phyloP scores from a whole-genome alignment of 768 basidiomycete species.

The Hypholoma sublateritium region DNA sequence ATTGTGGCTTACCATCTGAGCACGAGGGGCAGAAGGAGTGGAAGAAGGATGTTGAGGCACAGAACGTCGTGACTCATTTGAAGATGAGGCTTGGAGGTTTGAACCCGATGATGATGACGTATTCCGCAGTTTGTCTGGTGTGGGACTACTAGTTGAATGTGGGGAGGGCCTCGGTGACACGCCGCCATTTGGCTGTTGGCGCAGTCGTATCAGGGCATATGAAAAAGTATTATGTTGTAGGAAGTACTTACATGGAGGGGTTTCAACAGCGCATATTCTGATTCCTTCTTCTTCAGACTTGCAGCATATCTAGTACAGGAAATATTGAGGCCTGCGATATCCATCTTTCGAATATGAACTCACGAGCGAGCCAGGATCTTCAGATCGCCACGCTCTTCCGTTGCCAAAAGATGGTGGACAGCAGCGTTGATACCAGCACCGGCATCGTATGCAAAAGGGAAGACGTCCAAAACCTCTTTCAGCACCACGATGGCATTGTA shows the following conservation, averaged over 20 bases:
- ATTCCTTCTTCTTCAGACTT: slow-evolving; percentile 71
- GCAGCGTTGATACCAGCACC: slow-evolving; percentile 57
- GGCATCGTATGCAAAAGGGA: slow-evolving; percentile 66
- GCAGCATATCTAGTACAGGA: slow-evolving; percentile 58
- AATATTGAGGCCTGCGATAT: neutral
- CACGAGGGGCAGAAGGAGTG: slow-evolving; percentile 58
- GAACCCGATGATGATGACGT: slow-evolving; percentile 38
- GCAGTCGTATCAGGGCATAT: neutral
- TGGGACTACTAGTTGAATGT: slow-evolving; percentile 23
- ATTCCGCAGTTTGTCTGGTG: slow-evolving; percentile 36
- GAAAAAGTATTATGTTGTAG: neutral
- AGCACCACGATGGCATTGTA: slow-evolving; percentile 95
- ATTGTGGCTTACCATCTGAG: slow-evolving; percentile 39
- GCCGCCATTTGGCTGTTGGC: slow-evolving; percentile 26
- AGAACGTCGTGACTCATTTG: slow-evolving; percentile 38
- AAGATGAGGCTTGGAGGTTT: slow-evolving; percentile 27
- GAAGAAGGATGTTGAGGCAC: slow-evolving; percentile 31
- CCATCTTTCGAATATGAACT: slow-evolving; percentile 25
- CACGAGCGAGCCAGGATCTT: slow-evolving; percentile 80
- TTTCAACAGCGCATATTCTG: slow-evolving; percentile 46
- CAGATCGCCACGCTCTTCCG: slow-evolving; percentile 80
- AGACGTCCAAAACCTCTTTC: slow-evolving; percentile 87
- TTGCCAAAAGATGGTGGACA: slow-evolving; percentile 67
- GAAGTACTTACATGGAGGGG: slow-evolving; percentile 22
- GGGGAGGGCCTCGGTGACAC: slow-evolving; percentile 31